Base-by-base conservation (phyloP, 305 asterid genomes). In the Plantago coronopus region DNA sequence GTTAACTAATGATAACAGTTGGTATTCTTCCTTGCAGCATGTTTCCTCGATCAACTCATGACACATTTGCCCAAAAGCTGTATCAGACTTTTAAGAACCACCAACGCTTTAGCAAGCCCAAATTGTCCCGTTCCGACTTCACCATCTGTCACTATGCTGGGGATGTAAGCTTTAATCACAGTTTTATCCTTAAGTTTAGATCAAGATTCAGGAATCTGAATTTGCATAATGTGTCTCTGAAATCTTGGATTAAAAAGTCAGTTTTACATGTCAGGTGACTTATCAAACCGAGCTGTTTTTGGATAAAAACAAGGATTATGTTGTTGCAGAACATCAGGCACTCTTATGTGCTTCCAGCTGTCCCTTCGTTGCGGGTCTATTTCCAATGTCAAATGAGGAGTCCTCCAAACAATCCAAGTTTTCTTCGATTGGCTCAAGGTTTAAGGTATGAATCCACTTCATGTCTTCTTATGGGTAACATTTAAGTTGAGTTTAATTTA, bases 261-360 rank as follows among this genome's bases (percentile, higher is more conserved):
- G 13, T 48, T 62, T 40, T 58, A 69, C 43, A 25, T 70, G 63
- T 68, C 78, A 90, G 99, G 99, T 94, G 54, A 90, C 93, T 44
- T 90, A 94, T 78, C 97, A 94, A 75, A 90, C 99, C 5, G 97
- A 94, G 71, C 69, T 82, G 69, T 94, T 94, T 78, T 64, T 94
- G 75, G 99, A 89, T 79, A 94, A 94, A 81, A 94, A 94, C 82
- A 94, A 94, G 76, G 99, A 94, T 69, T 94, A 87, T 61, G 96
- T 94, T 68, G 76, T 94, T 72, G 97, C 97, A 67, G 99, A 94
- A 73, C 99, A 94, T 72, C 97, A 90, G 79, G 84, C 84, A 23
- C 96, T 94, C 63, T 76, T 94, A 78, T 83, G 72, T 81, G 94
- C 89, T 66, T 94, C 97, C 40, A 76, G 64, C 69, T 90, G 99